Evolutionary conservation across 306 rosid species (phyloP).

Genomic region (Neltuma alba): DNA sequence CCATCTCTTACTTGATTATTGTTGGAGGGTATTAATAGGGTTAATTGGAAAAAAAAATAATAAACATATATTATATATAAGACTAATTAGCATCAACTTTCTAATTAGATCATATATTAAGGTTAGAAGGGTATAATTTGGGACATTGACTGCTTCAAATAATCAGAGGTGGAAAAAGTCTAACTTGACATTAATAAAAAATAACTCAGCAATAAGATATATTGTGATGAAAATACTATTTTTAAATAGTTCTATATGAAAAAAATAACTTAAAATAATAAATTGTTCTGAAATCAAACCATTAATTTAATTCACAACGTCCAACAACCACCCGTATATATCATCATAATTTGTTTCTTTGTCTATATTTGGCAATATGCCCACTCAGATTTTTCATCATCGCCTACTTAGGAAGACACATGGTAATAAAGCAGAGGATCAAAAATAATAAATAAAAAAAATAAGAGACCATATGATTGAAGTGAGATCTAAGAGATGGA

Average conservation of each 20-base stretch:
- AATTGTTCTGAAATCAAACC: background rate
- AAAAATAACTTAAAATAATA: too few species aligned
- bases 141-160: too few species aligned
- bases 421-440: background rate
- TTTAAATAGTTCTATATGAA: background rate
- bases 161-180: too few species aligned
- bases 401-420: background rate
- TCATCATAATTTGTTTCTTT: rapidly evolving
- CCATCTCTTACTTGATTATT: too few species aligned
- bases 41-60: too few species aligned
- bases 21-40: too few species aligned
- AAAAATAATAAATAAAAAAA: background rate
- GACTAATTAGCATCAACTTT: too few species aligned
- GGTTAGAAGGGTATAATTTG: too few species aligned
- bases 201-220: background rate
- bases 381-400: background rate
- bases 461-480: background rate
- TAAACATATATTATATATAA: too few species aligned
- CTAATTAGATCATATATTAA: too few species aligned
- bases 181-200: background rate
- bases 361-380: background rate
- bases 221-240: background rate
- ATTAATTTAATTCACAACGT: background rate
- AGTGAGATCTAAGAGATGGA: background rate
- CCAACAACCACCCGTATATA: background rate